These are phyloP conservation scores for Chaetothyriales sp. DNA, from an alignment of 2,329 filamentous ascomycete genomes.

Conservation along the genomic window DNA sequence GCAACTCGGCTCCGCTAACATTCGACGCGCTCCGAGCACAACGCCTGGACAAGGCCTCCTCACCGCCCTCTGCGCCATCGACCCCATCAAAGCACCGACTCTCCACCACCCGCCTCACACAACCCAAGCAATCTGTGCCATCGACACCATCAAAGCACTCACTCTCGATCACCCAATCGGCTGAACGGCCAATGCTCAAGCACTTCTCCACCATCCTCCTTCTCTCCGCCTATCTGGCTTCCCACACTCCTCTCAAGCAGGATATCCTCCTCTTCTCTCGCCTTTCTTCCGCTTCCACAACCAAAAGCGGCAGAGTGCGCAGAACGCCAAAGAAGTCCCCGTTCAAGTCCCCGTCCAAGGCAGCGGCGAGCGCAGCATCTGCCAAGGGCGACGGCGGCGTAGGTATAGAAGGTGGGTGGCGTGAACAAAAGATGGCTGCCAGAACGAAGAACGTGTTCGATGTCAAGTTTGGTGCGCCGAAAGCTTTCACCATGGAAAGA, in stretches of 20 bases:
- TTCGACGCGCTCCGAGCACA: constrained; percentile 4
- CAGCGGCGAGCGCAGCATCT: neutral
- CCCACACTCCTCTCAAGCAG: constrained; percentile 32
- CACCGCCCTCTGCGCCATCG: constrained; percentile 2
- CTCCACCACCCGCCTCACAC: constrained; percentile 1
- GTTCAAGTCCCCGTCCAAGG: constrained; percentile 12
- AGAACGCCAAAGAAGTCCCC: constrained; percentile 25
- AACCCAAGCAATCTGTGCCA: constrained; percentile 2
- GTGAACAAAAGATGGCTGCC: constrained; percentile 18
- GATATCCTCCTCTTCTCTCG: constrained; percentile 39
- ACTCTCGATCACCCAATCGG: constrained; percentile 1
- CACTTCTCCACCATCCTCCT: constrained; percentile 35
- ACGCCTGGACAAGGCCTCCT: neutral
- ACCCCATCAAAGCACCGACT: neutral
- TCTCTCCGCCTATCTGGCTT: constrained; percentile 35
- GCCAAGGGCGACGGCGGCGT: constrained; percentile 1
- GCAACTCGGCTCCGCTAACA: constrained; percentile 12
- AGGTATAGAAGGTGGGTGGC: neutral
- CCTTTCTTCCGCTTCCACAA: constrained; percentile 31
- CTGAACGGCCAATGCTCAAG: constrained; percentile 22
- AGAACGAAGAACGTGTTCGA: constrained; percentile 17
- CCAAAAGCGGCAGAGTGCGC: constrained; percentile 31
- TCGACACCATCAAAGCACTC: neutral
- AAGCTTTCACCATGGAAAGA: constrained; percentile 33
- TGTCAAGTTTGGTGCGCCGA: constrained; percentile 4